Evolutionary conservation across 2,329 filamentous ascomycete species (phyloP), one percentile per base, ranked within the genome.

Genomic region (Metarhizium sp.): DNA sequence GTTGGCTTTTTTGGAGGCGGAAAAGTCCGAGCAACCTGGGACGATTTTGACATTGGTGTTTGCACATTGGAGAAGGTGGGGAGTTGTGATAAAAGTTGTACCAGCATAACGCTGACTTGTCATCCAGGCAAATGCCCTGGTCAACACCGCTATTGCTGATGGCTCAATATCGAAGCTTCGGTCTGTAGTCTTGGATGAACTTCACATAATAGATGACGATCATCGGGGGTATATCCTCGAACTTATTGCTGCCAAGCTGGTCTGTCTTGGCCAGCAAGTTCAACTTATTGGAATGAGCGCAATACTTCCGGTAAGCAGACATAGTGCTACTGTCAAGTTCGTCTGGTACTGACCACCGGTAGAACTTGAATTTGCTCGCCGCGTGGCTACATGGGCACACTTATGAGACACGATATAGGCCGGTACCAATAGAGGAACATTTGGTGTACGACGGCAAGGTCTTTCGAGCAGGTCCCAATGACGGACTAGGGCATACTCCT

Each of bases 131-230:
- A 92, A 91, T 63, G 79, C 84, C 11, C 76, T 92, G 43, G 77
- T 90, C 32, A 91, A 92, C 61, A 74, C 79, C 25, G 85, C 87
- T 14, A 88, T 91, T 60, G 84, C 88, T 59, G 85, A 91, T 59
- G 82, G 80, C 63, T 81, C 77, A 3, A 78, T 90, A 57, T 73
- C 76, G n/a, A 77, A 82, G 20, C 71, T 92, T 47, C 81, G 79
- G 50, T 74, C 84, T 11, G 80, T 90, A 18, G 85, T 91, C 14
- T 73, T 91, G 38, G 88, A 92, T 62, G 88, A 92, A 65, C 72
- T 91, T n/a, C 88, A 92, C 66, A 90, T 92, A 86, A 77, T 91
- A 48, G 85, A 90, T 61, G 88, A 91, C 65, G 85, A 86, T 59
- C 80, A 85, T 60, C 81, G 88, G 13, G 88, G 88, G 4, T 91